phyloP scores from a whole-genome alignment of 106 monocot species.

The Agapanthus africanus region DNA sequence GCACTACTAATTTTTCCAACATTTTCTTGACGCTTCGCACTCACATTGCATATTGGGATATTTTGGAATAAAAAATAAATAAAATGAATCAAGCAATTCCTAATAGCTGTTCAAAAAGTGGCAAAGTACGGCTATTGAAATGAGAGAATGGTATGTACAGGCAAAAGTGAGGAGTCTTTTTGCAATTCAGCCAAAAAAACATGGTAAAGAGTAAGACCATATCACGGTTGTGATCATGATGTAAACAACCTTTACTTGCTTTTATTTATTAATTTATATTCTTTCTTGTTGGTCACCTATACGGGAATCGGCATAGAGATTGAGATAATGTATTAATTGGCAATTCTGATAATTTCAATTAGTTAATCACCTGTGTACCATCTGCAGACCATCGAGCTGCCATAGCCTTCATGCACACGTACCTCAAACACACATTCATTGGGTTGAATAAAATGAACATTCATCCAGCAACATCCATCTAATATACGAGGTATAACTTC shows the following conservation, averaged over 20 bases:
- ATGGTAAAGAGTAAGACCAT: neutral
- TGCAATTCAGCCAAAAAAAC: neutral
- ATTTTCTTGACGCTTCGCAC: too few relatives aligned
- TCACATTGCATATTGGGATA: too few relatives aligned
- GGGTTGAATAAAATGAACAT: slow-evolving; percentile 49
- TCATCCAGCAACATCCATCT: slow-evolving; percentile 74
- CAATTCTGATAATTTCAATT: neutral
- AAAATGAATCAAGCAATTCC: too few relatives aligned
- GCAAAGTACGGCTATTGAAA: too few relatives aligned
- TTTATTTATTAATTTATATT: neutral
- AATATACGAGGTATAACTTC: slow-evolving; percentile 41
- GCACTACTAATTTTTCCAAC: too few relatives aligned
- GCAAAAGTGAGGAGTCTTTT: too few relatives aligned
- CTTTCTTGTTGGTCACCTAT: neutral
- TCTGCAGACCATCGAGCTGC: slow-evolving; percentile 87
- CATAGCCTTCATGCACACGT: slow-evolving; percentile 70
- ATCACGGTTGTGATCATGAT: neutral
- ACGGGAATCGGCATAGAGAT: neutral
- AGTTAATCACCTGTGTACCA: slow-evolving; percentile 57
- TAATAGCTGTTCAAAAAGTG: too few relatives aligned
- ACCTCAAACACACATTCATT: slow-evolving; percentile 65
- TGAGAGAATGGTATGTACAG: too few relatives aligned
- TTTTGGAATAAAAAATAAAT: too few relatives aligned
- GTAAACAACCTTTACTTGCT: neutral
- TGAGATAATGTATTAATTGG: neutral